These are phyloP conservation scores for Syzygium aqueum DNA, from an alignment of 345 rosid species.

Conservation along the genomic window DNA sequence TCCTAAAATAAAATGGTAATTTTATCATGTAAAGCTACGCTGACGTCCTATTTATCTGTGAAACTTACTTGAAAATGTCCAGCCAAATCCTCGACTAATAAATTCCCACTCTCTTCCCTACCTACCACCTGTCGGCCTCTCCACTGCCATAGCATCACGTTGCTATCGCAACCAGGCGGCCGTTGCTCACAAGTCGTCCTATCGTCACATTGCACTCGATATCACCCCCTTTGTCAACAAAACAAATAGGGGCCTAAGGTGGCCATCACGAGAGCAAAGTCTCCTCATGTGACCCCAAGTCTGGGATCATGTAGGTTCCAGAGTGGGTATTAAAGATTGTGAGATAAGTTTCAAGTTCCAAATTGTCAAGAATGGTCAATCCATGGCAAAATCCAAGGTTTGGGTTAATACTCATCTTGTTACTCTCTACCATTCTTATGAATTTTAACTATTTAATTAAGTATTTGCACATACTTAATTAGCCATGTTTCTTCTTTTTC, in stretches of 20 bases:
- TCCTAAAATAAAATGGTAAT: neutral
- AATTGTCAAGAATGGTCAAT: neutral
- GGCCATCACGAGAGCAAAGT: neutral
- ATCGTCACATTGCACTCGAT: fast-evolving
- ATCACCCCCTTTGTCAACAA: neutral
- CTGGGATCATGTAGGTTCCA: neutral
- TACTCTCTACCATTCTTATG: neutral
- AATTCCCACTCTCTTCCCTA: neutral
- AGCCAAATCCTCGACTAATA: neutral
- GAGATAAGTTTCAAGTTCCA: neutral
- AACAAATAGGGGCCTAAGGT: neutral
- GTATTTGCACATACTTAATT: neutral
- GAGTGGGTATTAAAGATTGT: neutral
- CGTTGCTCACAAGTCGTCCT: neutral
- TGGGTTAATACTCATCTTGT: neutral
- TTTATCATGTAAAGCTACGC: neutral
- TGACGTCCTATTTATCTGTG: neutral
- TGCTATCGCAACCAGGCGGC: neutral
- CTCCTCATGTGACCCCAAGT: neutral
- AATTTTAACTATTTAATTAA: neutral
- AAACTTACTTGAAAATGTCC: neutral
- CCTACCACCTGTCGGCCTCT: fast-evolving
- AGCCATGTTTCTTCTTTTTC: neutral
- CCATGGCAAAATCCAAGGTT: neutral
- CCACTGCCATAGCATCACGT: fast-evolving